Base-by-base conservation (phyloP, 805 yeast genomes). In the Priceomyces castillae region DNA sequence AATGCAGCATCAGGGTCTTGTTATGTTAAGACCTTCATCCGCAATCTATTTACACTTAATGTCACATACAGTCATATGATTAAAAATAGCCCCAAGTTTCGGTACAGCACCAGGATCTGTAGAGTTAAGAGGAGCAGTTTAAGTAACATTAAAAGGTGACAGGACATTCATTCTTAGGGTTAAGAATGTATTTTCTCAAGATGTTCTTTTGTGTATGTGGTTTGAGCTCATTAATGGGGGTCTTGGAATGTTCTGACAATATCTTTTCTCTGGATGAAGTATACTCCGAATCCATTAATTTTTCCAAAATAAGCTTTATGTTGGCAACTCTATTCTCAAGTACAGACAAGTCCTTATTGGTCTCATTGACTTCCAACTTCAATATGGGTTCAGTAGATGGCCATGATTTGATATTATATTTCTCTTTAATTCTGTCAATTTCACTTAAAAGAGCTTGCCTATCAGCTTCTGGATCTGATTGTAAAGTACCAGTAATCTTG, bases 201-300 rank as follows among this genome's bases (percentile, higher is more conserved):
- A 87, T 64, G 62, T 90, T 90, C 69, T 86, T 87, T 58, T 74
- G 80, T 17, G 82, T 79, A 60, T 74, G 73, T 40, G 48, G 46
- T 23, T 50, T 51, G 15, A 59, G 37, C 3, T 44, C 47, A 2
- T 49, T 46, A 4, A 48, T 28, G 11, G 50, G 53, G 15, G 53
- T 56, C 40, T 57, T 58, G 33, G 61, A 46, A 15, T 53, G 33
- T 17, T 46, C 19, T 14, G 36, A 36, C 50, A 66, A 58, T 17
- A 64, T 54, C 22, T 50, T 46, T 20, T 49, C 47, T 41, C 67
- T 54, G 35, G 53, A 51, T 4, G 47, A 45, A 16, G 50, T 28
- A 42, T 57, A 52, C 38, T 58, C 67, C 7, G 50, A 54, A 18
- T 56, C 46, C 67, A 68, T 58, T 42, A 69, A 52, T 43, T 58